These are phyloP conservation scores for Tulasnella sp. DNA, from an alignment of 768 basidiomycete genomes.

Conservation along the genomic window DNA sequence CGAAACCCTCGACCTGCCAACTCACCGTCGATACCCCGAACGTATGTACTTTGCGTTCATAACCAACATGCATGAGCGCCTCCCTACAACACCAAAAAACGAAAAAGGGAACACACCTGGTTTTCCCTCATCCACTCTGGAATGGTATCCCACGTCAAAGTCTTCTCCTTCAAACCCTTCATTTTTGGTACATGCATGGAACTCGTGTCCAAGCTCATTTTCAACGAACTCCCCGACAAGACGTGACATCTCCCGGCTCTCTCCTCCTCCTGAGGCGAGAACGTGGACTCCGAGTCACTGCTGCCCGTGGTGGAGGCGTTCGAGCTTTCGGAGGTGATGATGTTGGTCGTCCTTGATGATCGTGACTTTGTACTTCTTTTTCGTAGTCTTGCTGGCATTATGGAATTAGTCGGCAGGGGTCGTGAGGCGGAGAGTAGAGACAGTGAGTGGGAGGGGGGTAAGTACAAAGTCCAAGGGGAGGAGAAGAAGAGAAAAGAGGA, in stretches of 20 bases:
- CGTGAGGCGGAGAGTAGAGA: background rate
- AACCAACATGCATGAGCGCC: background rate
- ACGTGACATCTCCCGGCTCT: background rate
- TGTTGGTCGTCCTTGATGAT: background rate
- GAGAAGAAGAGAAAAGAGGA: background rate
- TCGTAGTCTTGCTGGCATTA: slow-evolving; percentile 6
- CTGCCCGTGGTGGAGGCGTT: background rate
- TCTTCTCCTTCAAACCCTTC: slow-evolving; percentile 37
- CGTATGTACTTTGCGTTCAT: slow-evolving; percentile 59
- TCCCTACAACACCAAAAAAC: background rate
- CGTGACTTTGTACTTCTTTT: slow-evolving; percentile 2
- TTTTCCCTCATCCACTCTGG: slow-evolving; percentile 75
- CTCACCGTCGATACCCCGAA: slow-evolving; percentile 69
- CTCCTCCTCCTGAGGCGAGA: background rate
- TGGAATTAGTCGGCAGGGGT: background rate
- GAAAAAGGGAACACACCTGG: slow-evolving; percentile 25
- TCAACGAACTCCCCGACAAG: slow-evolving; percentile 1
- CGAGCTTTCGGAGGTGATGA: background rate
- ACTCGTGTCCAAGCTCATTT: slow-evolving; percentile 7
- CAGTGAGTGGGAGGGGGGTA: background rate
- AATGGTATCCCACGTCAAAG: slow-evolving; percentile 60
- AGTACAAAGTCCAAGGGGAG: background rate
- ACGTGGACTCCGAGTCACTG: background rate
- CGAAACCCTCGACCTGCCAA: slow-evolving; percentile 21
- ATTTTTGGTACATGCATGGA: slow-evolving; percentile 1